These are phyloP conservation scores for Phlyctochytrium planicorne DNA, from an alignment of 192 early-diverging fungal species.

Conservation along the genomic window DNA sequence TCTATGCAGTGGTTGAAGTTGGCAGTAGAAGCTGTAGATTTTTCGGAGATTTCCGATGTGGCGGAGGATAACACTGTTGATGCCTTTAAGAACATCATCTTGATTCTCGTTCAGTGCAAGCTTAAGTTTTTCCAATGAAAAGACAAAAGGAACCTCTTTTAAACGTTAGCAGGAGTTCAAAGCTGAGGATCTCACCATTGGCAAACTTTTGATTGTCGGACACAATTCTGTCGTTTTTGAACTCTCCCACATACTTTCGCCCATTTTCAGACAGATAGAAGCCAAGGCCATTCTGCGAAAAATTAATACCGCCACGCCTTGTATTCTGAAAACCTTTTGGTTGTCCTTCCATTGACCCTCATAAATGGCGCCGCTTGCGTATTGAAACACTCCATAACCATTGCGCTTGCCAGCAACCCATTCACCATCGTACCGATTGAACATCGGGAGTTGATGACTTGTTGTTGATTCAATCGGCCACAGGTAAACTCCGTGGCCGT, in stretches of 20 bases:
- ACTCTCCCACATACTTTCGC: constrained; percentile 43
- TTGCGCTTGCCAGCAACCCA: constrained; percentile 48
- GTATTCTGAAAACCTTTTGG: constrained; percentile 34
- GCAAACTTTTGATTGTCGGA: constrained; percentile 23
- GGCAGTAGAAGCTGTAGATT: constrained; percentile 42
- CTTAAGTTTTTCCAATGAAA: constrained; percentile 28
- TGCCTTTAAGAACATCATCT: constrained; percentile 28
- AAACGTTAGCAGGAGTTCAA: not conserved
- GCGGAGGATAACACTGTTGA: constrained; percentile 47
- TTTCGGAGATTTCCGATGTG: constrained; percentile 39
- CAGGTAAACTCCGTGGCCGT: constrained; percentile 48
- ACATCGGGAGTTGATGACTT: constrained; percentile 44
- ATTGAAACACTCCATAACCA: constrained; percentile 50
- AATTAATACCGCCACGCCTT: not conserved
- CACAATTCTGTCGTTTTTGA: constrained; percentile 40
- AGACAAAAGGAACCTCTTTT: constrained; percentile 40
- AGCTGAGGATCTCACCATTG: constrained; percentile 35
- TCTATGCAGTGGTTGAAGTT: not conserved
- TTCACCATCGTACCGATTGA: constrained; percentile 49
- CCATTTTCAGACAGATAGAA: constrained; percentile 49
- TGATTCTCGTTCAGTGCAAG: constrained; percentile 1
- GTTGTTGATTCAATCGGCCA: constrained; percentile 32
- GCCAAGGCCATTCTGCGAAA: constrained; percentile 40
- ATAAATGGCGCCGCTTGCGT: constrained; percentile 51
- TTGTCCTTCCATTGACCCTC: constrained; percentile 56